Percentiles rank a stretch among this genome's conserved stretches.
These are phyloP conservation scores for Nannizziopsis barbatae DNA, from an alignment of 2,329 filamentous ascomycete genomes.

Conservation along the genomic window DNA sequence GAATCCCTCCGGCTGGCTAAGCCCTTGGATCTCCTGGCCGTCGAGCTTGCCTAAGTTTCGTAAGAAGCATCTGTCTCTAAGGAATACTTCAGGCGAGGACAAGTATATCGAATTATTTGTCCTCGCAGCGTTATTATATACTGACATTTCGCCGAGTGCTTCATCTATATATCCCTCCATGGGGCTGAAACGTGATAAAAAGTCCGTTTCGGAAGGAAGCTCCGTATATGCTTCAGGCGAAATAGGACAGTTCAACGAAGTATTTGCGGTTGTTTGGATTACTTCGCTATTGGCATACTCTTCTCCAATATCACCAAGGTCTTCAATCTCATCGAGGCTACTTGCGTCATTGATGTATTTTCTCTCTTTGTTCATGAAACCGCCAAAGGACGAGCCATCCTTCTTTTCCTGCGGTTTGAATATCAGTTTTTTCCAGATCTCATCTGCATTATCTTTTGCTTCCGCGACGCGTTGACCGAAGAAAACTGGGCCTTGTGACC, in stretches of 20 bases:
- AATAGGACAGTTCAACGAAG: background rate
- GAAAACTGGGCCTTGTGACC: background rate
- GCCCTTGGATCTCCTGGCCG: background rate
- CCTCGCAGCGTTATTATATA: conserved; percentile 13
- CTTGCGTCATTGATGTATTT: background rate
- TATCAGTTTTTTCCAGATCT: conserved; percentile 9
- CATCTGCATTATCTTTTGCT: background rate
- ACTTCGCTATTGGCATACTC: background rate
- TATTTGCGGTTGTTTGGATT: conserved; percentile 4
- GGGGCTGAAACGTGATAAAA: conserved; percentile 14
- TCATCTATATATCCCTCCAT: conserved; percentile 17
- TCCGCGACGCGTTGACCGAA: conserved; percentile 5
- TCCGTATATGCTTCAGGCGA: background rate
- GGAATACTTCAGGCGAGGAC: conserved; percentile 2
- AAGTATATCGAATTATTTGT: background rate
- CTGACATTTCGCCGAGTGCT: conserved; percentile 10
- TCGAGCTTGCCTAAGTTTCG: background rate
- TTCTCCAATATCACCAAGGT: background rate
- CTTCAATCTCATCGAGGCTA: conserved; percentile 3
- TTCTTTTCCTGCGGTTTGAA: conserved; percentile 2
- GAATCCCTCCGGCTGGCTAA: no score
- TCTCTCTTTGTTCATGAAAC: background rate
- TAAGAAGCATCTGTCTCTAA: no score
- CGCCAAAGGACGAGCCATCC: background rate
- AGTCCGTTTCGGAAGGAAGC: conserved; percentile 14